Percentiles rank a stretch among this genome's conserved stretches.
phyloP scores from a whole-genome alignment of 2,329 filamentous ascomycete genomes.

The Stemphylium lycopersici region DNA sequence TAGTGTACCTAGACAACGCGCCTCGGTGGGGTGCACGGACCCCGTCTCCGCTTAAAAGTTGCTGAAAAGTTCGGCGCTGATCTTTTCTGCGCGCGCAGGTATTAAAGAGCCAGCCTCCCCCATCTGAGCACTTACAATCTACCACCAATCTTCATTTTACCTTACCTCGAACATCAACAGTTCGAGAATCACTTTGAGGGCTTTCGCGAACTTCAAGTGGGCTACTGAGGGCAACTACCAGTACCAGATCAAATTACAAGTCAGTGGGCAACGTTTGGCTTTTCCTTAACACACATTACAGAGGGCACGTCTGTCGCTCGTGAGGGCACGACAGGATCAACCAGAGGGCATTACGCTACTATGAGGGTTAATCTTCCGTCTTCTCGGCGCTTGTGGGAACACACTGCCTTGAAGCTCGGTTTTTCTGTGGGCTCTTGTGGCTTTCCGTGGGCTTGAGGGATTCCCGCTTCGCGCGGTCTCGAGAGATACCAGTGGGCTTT shows the following conservation, averaged over 20 bases:
- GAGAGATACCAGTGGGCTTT: constrained; percentile 53
- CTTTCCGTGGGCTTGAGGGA: constrained; percentile 54
- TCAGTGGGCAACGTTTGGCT: constrained; percentile 50
- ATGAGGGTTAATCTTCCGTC: constrained; percentile 50
- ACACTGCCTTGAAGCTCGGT: constrained; percentile 54
- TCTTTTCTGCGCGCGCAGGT: constrained; percentile 11
- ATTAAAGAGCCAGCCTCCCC: constrained; percentile 24
- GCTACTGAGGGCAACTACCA: constrained; percentile 42
- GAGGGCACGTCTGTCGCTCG: constrained; percentile 46
- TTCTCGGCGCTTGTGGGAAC: constrained; percentile 61
- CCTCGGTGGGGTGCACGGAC: constrained; percentile 3
- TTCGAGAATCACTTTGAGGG: constrained; percentile 37
- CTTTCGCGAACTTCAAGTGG: constrained; percentile 43
- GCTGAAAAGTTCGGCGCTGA: constrained; percentile 23
- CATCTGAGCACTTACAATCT: constrained; percentile 14
- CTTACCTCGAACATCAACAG: constrained; percentile 25
- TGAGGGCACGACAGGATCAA: constrained; percentile 45
- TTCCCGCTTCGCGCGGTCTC: constrained; percentile 47
- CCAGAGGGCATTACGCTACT: constrained; percentile 50
- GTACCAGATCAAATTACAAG: constrained; percentile 46
- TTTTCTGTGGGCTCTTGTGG: constrained; percentile 56
- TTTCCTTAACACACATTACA: constrained; percentile 50
- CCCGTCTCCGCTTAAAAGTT: constrained; percentile 19
- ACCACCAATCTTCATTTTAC: constrained; percentile 27
- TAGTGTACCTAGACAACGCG: constrained; percentile 10